Conservation (phyloP, 148 eudicot genomes). For the Silene conica region DNA sequence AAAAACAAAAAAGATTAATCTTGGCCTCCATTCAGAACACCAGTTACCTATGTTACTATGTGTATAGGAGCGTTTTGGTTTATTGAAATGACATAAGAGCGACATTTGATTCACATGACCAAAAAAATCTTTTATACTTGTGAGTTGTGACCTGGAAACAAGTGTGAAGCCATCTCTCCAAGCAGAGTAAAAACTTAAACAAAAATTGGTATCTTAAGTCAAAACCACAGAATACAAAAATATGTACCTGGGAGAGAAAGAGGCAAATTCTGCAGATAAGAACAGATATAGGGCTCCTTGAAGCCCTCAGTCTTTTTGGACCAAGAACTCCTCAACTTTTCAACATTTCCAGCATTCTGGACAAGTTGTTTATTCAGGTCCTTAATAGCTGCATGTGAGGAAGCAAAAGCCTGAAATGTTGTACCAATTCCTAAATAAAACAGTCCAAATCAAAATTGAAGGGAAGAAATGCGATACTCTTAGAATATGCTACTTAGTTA, state of each 20-base stretch:
- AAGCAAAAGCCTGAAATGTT: conserved; percentile 12
- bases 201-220: too few species aligned
- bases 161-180: not conserved
- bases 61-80: too few species aligned
- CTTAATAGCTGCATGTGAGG: conserved; percentile 49
- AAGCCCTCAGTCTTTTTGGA: conserved; percentile 47
- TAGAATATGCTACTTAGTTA: too few species aligned
- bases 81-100: not conserved
- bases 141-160: not conserved
- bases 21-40: too few species aligned
- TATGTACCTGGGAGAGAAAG: conserved; percentile 70
- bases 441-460: not conserved
- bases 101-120: not conserved
- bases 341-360: conserved; percentile 26
- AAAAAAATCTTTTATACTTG: not conserved
- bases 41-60: too few species aligned
- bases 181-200: not conserved
- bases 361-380: conserved; percentile 40
- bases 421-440: conserved; percentile 2
- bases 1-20: too few species aligned
- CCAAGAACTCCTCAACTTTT: conserved; percentile 61
- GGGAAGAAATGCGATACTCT: not conserved
- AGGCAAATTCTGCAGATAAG: conserved; percentile 55
- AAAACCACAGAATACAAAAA: conserved; percentile 13
- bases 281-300: conserved; percentile 56